Base-by-base conservation (phyloP, 768 basidiomycete genomes). In the Stropharia rugosoannulata region DNA sequence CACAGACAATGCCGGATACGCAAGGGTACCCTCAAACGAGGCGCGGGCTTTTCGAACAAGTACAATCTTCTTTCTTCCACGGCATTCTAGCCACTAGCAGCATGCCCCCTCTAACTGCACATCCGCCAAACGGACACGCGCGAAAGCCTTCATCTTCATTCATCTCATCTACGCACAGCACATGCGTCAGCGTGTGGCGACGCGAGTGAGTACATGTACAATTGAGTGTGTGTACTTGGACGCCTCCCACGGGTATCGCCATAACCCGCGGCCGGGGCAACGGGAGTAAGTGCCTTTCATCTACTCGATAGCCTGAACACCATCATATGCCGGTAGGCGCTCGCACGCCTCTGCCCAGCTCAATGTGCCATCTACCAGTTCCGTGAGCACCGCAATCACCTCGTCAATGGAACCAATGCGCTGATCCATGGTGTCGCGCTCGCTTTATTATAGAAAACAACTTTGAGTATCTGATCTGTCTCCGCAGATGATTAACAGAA, bases 401-500 rank as follows among this genome's bases (percentile, higher is more conserved):
- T 92, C 86, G 73, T 98, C 95, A 59, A 96, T 86, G 46, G 80
- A 66, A 13, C 95, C 96, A 67, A 98, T 98, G 55, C 91, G 77
- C 70, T 98, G 97, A 55, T 88, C 82, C 45, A 90, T 98, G 46
- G 95, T 94, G 71, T 98, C 96, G 43, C 95, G 89, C 72, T 99
- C 96, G 57, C 94, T 94, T 62, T 54, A 58, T 29, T 56, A 60
- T 36, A 44, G 36, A 49, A 57, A 61, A 25, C 59, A 16, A 45
- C 12, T 35, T 22, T 18, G 13, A 27, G 37, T n/a, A 16, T n/a
- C 41, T 7, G 29, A 37, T 47, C 46, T 27, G 38, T 41, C 27
- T 39, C 16, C 18, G 35, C 16, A 46, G 11, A 51, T 25, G 29
- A 41, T 43, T 41, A 35, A 37, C 16, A 37, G 18, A 49, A 37